These are phyloP conservation scores for Candida cerambycidarum DNA, from an alignment of 805 yeast species.

Conservation along the genomic window DNA sequence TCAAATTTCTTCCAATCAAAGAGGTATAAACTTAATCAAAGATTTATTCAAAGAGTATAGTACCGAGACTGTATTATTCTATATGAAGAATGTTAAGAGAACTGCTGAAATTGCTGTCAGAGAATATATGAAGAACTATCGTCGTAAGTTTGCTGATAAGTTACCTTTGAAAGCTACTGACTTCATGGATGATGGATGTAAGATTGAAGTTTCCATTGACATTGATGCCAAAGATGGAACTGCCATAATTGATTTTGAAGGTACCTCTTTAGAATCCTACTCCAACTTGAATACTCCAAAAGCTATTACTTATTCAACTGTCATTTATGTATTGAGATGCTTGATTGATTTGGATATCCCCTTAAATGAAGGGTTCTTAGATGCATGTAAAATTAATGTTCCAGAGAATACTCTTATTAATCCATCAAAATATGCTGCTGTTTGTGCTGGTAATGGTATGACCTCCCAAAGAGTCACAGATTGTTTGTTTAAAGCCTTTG, in stretches of 20 bases:
- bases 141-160: constrained; percentile 45
- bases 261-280: constrained; percentile 25
- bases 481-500: constrained; percentile 22
- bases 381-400: constrained; percentile 17
- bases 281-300: constrained; percentile 78
- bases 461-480: constrained; percentile 24
- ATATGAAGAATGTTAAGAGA: constrained; percentile 80
- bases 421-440: constrained; percentile 21
- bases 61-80: constrained; percentile 56
- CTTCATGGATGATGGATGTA: constrained; percentile 20
- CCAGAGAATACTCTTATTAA: constrained; percentile 19
- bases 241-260: constrained; percentile 26
- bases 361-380: constrained; percentile 48
- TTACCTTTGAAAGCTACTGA: constrained; percentile 19
- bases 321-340: constrained; percentile 79
- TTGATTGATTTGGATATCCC: constrained; percentile 85
- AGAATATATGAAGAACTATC: constrained; percentile 20
- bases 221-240: constrained; percentile 21
- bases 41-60: constrained; percentile 62
- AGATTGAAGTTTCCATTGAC: constrained; percentile 18
- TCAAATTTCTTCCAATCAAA: constrained; percentile 82
- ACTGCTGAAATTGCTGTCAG: constrained; percentile 78
- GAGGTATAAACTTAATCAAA: constrained; percentile 67
- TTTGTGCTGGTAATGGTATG: constrained; percentile 22
- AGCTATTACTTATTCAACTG: constrained; percentile 84